Base-by-base conservation (phyloP, 805 yeast genomes). In the Ogataea allantospora region DNA sequence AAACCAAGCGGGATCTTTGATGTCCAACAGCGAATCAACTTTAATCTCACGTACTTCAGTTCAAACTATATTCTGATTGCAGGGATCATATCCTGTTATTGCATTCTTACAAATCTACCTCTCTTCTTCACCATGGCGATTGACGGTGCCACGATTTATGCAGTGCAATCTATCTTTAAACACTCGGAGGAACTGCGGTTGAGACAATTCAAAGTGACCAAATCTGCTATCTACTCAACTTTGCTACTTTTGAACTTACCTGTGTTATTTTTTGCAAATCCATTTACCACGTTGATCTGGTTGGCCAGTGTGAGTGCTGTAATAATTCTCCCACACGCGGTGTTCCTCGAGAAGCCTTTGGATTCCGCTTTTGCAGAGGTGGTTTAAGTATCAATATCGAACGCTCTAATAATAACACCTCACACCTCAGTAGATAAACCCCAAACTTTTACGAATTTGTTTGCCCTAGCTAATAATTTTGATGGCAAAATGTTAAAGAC, bases 311-410 rank as follows among this genome's bases (percentile, higher is more conserved):
- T 95, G 11, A 81, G 93, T 26, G 82, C 83, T 18, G 82, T 82
- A 32, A 62, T 83, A 24, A 85, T 91, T 27, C 66, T 88, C 31
- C 74, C 88, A 3, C 99, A 93, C 63, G 99, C 97, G 30, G 71
- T 89, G 3, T 69, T 91, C 46, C 72, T 93, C 77, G 98, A 93
- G 58, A 93, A 91, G 66, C 99, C 99, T 14, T 81, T 89, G 44
- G 98, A 93, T 67, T 80, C 91, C 25, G 89, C 91, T 13, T 93
- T 91, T 58, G 93, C 88, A 57, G 96, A 88, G 59, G 51, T 52
- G 31, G 74, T 68, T 35, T 69, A 33, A 46, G 21, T 29, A n/a
- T 22, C n/a, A 24, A 14, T 23, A 17, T 23, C 19, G 40, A 36
- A 36, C 40, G 40, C 40, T 35, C 13, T 26, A 17, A 26, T 30